A percentile compares a stretch with the other conserved stretches of the same genome.
Evolutionary conservation across 257 asterid species (phyloP).

Genomic region (Solanum etuberosum): DNA sequence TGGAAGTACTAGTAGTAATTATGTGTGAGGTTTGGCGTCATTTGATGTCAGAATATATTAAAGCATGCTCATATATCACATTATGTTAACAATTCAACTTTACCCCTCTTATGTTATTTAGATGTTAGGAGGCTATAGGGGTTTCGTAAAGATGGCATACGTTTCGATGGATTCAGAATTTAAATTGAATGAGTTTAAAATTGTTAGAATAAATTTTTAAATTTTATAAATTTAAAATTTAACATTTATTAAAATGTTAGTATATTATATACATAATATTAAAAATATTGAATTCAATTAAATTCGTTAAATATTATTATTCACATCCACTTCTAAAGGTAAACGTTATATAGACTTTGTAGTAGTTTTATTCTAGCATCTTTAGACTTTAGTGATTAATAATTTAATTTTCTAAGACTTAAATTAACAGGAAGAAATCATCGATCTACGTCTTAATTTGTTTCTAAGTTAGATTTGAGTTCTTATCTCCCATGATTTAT

Average conservation of each 20-base stretch:
- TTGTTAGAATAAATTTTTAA: neutral
- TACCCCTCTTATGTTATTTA: neutral
- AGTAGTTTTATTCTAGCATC: neutral
- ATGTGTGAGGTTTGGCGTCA: neutral
- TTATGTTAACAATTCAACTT: neutral
- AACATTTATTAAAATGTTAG: neutral
- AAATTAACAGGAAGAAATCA: too few species aligned
- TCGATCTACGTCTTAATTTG: neutral
- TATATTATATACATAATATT: neutral
- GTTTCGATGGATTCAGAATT: neutral
- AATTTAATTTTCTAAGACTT: neutral
- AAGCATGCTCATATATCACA: neutral
- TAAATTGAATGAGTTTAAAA: neutral
- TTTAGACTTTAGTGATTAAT: neutral
- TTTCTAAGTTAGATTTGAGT: neutral
- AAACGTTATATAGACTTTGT: neutral
- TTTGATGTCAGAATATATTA: neutral
- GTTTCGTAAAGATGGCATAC: neutral
- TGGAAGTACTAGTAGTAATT: neutral
- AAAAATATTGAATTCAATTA: neutral
- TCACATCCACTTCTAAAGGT: neutral
- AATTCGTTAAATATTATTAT: neutral
- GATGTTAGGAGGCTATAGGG: neutral
- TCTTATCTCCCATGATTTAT: neutral
- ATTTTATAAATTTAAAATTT: neutral